These are phyloP conservation scores for Wickerhamiella hasegawae DNA, from an alignment of 805 yeast genomes.

Conservation along the genomic window DNA sequence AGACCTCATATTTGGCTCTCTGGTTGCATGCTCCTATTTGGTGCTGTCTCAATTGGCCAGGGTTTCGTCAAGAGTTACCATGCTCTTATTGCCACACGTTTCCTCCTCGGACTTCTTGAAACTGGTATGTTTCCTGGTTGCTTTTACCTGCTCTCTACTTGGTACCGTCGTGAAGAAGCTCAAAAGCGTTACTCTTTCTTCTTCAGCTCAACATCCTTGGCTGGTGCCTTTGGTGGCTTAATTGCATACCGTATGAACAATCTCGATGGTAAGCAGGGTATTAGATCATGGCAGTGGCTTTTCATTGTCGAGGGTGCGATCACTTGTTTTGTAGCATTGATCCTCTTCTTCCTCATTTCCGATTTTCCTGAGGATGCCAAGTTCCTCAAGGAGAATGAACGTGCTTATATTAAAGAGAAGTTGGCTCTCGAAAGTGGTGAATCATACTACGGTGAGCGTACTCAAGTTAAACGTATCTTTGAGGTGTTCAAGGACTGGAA, in stretches of 20 bases:
- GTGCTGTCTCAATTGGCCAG: slow-evolving; percentile 46
- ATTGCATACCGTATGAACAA: slow-evolving; percentile 50
- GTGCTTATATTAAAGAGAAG: slow-evolving; percentile 40
- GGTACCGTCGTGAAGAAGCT: slow-evolving; percentile 47
- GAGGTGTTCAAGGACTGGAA: slow-evolving; percentile 43
- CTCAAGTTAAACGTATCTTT: slow-evolving; percentile 30
- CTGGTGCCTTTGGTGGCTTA: slow-evolving; percentile 69
- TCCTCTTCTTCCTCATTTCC: slow-evolving; percentile 34
- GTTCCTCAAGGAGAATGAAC: slow-evolving; percentile 36
- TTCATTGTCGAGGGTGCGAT: slow-evolving; percentile 35
- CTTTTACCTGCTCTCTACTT: slow-evolving; percentile 51
- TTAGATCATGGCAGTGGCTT: slow-evolving; percentile 40
- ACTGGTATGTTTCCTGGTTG: slow-evolving; percentile 63
- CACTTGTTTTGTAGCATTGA: slow-evolving; percentile 22
- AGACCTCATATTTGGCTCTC: slow-evolving; percentile 53
- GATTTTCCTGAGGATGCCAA: slow-evolving; percentile 60
- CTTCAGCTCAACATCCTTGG: slow-evolving; percentile 54
- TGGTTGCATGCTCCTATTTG: slow-evolving; percentile 43
- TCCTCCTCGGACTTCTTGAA: slow-evolving; percentile 52
- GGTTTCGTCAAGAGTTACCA: slow-evolving; percentile 47
- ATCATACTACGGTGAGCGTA: slow-evolving; percentile 34
- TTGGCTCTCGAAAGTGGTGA: slow-evolving; percentile 35
- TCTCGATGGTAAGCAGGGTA: slow-evolving; percentile 30
- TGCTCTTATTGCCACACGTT: slow-evolving; percentile 44
- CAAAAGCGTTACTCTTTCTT: slow-evolving; percentile 55